phyloP scores from a whole-genome alignment of 2,329 filamentous ascomycete genomes.

The Fusarium sp. region DNA sequence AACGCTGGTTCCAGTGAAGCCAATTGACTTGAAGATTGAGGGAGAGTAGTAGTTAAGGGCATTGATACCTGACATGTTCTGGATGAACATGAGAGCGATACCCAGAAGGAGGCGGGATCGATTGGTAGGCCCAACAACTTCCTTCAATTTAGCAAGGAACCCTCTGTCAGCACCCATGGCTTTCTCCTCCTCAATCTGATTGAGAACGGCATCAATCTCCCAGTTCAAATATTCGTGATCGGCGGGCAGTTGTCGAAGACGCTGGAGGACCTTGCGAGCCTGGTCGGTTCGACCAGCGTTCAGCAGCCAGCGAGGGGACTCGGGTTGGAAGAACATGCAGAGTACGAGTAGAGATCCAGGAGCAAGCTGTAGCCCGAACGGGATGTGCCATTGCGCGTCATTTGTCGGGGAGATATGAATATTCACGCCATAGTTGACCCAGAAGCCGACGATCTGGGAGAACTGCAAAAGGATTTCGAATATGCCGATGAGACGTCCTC shows the following conservation, averaged over 20 bases:
- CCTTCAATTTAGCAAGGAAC: neutral
- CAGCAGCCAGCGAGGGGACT: constrained; percentile 1
- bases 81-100: constrained; percentile 6
- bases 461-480: constrained; percentile 24
- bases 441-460: constrained; percentile 19
- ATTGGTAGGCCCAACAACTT: neutral
- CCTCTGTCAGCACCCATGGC: neutral
- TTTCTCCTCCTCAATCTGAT: constrained; percentile 1
- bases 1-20: constrained; percentile 19
- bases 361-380: neutral
- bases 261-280: constrained; percentile 1
- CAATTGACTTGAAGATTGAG: constrained; percentile 27
- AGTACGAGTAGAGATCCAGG: neutral
- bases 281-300: neutral
- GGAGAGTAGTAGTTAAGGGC: constrained; percentile 16
- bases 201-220: neutral
- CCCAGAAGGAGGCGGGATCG: constrained; percentile 3
- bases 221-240: constrained; percentile 1
- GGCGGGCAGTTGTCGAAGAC: neutral
- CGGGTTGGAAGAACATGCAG: constrained; percentile 2
- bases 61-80: constrained; percentile 14
- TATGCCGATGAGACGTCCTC: constrained; percentile 20
- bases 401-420: neutral
- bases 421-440: constrained; percentile 1
- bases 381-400: constrained; percentile 2